phyloP scores from a whole-genome alignment of 1,139 yeast species.

The Debaryomycetaceae sp. region DNA sequence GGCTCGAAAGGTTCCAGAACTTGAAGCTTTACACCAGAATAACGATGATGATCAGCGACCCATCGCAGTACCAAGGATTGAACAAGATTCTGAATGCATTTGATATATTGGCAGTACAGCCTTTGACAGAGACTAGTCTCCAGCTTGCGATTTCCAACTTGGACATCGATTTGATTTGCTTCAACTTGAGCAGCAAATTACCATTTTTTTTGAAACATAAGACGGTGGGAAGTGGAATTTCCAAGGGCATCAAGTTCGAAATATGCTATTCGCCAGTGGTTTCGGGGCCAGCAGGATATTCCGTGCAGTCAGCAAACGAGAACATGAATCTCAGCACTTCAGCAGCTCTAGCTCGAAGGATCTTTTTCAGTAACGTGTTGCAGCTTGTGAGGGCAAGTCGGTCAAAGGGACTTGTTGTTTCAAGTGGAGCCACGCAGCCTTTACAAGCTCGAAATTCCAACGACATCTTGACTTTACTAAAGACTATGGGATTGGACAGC shows the following conservation, averaged over 20 bases:
- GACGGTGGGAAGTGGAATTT: conserved; percentile 77
- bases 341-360: conserved; percentile 42
- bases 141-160: conserved; percentile 69
- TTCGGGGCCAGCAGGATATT: conserved; percentile 37
- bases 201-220: conserved; percentile 83
- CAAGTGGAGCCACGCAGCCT: conserved; percentile 69
- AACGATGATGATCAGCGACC: conserved; percentile 74
- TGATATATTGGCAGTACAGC: conserved; percentile 81
- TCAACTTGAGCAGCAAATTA: conserved; percentile 61
- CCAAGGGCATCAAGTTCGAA: conserved; percentile 81
- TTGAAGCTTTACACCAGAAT: conserved; percentile 63
- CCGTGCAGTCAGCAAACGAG: conserved; percentile 14
- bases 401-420: conserved; percentile 70
- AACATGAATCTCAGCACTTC: conserved; percentile 14
- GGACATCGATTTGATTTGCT: conserved; percentile 76
- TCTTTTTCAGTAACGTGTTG: conserved; percentile 67
- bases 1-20: conserved; percentile 33
- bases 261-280: conserved; percentile 62
- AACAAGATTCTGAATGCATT: conserved; percentile 60
- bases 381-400: conserved; percentile 82
- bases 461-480: conserved; percentile 66
- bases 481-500: conserved; percentile 65
- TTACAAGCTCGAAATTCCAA: conserved; percentile 60
- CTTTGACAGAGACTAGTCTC: conserved; percentile 74
- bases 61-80: conserved; percentile 71